Evolutionary conservation across 257 asterid genomes (phyloP).

Genomic region (Capsicum rhomboideum): DNA sequence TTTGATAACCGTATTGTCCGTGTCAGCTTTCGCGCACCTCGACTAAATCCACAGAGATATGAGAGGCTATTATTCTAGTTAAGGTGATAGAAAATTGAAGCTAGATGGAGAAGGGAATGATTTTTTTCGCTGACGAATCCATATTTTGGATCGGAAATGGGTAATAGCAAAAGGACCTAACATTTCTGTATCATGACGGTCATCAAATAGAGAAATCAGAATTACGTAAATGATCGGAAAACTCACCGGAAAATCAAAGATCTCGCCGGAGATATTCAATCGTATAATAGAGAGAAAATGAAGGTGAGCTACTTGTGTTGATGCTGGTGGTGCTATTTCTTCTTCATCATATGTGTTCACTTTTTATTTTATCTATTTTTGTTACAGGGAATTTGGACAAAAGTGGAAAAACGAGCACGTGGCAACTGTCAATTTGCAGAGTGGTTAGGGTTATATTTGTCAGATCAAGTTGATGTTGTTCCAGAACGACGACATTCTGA

Average conservation of each 20-base stretch:
- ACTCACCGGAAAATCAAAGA: background rate
- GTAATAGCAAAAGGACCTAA: constrained; percentile 26
- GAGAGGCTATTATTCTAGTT: background rate
- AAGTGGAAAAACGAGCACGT: background rate
- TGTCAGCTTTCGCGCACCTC: too few species aligned
- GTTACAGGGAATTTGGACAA: background rate
- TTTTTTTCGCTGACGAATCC: constrained; percentile 52
- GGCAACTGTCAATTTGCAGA: background rate
- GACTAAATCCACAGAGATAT: background rate
- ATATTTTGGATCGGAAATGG: constrained; percentile 28
- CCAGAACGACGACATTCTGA: background rate
- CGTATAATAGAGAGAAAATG: background rate
- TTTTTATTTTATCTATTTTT: background rate
- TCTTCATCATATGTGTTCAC: too few species aligned
- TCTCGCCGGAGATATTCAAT: background rate
- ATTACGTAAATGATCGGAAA: background rate
- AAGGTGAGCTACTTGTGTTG: background rate
- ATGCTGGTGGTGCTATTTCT: background rate
- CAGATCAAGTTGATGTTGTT: background rate
- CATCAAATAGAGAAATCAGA: background rate
- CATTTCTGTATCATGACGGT: constrained; percentile 26
- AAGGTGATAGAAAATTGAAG: background rate
- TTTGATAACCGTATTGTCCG: too few species aligned
- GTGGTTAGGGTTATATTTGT: constrained; percentile 1
- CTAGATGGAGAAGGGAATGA: background rate